These are phyloP conservation scores for Trypethelium eluteriae DNA, from an alignment of 495 filamentous ascomycete species.

Conservation along the genomic window DNA sequence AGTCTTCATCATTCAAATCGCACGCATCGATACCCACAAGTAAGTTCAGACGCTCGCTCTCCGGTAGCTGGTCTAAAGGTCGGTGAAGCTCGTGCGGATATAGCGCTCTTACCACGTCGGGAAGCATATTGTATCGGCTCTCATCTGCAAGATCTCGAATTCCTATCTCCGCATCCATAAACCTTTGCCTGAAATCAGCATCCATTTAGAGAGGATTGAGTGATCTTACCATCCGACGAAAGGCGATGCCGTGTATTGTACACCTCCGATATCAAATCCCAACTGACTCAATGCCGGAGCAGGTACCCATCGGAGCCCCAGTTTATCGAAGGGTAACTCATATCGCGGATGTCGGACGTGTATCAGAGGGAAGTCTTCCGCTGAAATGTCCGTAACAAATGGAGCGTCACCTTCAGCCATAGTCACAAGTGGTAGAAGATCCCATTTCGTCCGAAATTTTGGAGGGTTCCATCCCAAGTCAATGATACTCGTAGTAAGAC, in stretches of 20 bases:
- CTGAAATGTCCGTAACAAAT: slow-evolving; percentile 23
- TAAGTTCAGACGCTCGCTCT: slow-evolving; percentile 23
- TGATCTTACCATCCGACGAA: slow-evolving; percentile 26
- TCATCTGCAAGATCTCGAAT: slow-evolving; percentile 14
- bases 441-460: slow-evolving; percentile 23
- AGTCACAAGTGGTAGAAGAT: slow-evolving; percentile 31
- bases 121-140: slow-evolving; percentile 11
- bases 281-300: slow-evolving; percentile 27
- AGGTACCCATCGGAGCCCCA: slow-evolving; percentile 28
- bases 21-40: slow-evolving; percentile 11
- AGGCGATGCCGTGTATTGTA: slow-evolving; percentile 31
- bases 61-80: slow-evolving; percentile 26
- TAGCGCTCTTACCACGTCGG: background rate
- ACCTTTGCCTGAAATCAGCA: slow-evolving; percentile 12
- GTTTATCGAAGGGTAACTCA: slow-evolving; percentile 20
- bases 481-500: slow-evolving; percentile 26
- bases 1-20: background rate
- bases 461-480: slow-evolving; percentile 30
- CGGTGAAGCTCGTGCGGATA: slow-evolving; percentile 6
- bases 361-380: slow-evolving; percentile 17
- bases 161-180: slow-evolving; percentile 17
- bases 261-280: slow-evolving; percentile 32
- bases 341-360: slow-evolving; percentile 28
- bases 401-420: slow-evolving; percentile 30
- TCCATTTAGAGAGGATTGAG: background rate